A percentile compares a stretch with the other conserved stretches of the same genome.
These are phyloP conservation scores for Voacanga thouarsii DNA, from an alignment of 257 asterid genomes.

Conservation along the genomic window DNA sequence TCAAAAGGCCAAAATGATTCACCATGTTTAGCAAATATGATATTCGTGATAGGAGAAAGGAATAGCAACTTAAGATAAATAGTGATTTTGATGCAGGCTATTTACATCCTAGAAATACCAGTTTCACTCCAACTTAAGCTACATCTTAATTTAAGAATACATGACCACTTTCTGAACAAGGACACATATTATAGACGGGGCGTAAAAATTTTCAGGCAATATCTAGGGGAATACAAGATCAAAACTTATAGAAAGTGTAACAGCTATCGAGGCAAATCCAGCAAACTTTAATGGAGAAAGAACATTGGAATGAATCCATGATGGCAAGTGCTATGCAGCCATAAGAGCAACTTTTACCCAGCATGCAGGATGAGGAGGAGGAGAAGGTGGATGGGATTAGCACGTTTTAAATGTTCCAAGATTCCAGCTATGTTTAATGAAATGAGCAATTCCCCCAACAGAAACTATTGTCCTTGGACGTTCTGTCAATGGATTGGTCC, in stretches of 20 bases:
- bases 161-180: neutral
- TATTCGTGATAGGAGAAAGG: neutral
- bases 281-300: neutral
- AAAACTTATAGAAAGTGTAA: neutral
- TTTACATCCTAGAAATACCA: neutral
- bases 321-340: neutral
- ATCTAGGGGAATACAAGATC: neutral
- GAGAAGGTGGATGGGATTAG: too few relatives aligned
- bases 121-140: too few relatives aligned
- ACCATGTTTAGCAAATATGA: neutral
- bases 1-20: constrained; percentile 6
- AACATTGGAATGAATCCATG: neutral
- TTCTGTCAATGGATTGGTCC: neutral
- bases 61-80: neutral
- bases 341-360: too few relatives aligned
- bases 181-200: neutral
- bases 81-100: too few relatives aligned
- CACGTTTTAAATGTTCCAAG: too few relatives aligned
- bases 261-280: neutral
- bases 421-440: neutral
- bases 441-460: neutral
- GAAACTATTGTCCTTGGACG: neutral
- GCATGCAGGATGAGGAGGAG: too few relatives aligned
- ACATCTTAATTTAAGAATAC: neutral
- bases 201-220: neutral